phyloP scores from a whole-genome alignment of 352 stramenopile genomes.

The Pythium biforme region DNA sequence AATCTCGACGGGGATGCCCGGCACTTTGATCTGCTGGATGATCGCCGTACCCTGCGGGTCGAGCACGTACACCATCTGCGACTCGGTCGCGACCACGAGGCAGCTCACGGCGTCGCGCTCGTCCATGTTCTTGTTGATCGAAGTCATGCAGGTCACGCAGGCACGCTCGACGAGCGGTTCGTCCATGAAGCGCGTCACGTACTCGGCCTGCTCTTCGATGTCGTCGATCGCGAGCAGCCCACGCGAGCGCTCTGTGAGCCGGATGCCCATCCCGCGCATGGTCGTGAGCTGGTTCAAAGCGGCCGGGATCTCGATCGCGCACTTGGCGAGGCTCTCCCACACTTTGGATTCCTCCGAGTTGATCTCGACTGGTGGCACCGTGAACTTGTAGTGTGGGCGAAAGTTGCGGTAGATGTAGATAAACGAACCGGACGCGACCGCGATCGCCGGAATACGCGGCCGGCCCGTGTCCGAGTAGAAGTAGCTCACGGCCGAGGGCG shows the following conservation, averaged over 20 bases:
- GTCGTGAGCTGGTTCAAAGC: constrained; percentile 61
- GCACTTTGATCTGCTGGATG: constrained; percentile 65
- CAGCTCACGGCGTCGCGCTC: constrained; percentile 76
- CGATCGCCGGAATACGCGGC: constrained; percentile 78
- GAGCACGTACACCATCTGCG: constrained; percentile 72
- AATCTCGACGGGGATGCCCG: constrained; percentile 73
- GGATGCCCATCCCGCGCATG: constrained; percentile 67
- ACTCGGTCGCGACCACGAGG: constrained; percentile 87
- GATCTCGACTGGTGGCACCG: constrained; percentile 74
- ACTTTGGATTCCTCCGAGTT: constrained; percentile 66
- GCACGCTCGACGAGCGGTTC: constrained; percentile 67
- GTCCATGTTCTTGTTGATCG: constrained; percentile 88
- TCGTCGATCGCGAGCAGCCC: constrained; percentile 79
- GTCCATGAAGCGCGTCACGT: constrained; percentile 80
- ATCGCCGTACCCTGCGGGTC: constrained; percentile 75
- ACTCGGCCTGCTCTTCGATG: constrained; percentile 80
- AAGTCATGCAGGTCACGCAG: constrained; percentile 87
- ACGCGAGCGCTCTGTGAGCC: constrained; percentile 63
- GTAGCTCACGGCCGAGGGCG: constrained; percentile 62
- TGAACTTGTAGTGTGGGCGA: constrained; percentile 91
- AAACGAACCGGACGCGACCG: constrained; percentile 80
- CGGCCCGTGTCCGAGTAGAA: constrained; percentile 83
- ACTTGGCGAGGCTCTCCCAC: constrained; percentile 70
- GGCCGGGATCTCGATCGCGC: constrained; percentile 63
- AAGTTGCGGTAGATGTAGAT: constrained; percentile 93